Percentiles rank a stretch among this genome's conserved stretches.
These are phyloP conservation scores for Paraconiothyrium brasiliense DNA, from an alignment of 2,329 filamentous ascomycete genomes.

Conservation along the genomic window DNA sequence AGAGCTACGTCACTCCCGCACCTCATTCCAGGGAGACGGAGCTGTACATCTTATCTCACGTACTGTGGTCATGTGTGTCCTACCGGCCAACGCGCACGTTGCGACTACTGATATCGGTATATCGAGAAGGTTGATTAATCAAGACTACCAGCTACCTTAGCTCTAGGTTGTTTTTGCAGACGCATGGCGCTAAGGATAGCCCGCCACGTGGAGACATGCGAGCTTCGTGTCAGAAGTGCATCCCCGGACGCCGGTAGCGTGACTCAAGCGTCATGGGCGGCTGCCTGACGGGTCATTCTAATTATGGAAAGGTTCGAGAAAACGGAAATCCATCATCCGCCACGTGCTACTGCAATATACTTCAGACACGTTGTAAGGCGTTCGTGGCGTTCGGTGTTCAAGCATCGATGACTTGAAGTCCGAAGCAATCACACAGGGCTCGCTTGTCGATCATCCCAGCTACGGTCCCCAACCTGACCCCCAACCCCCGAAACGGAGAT, in stretches of 20 bases:
- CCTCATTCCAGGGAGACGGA: too few species aligned
- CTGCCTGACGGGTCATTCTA: constrained; percentile 1
- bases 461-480: constrained; percentile 5
- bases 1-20: too few species aligned
- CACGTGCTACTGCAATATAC: constrained; percentile 10
- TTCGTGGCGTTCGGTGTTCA: constrained; percentile 9
- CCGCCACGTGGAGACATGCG: constrained; percentile 1
- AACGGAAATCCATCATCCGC: constrained; percentile 6
- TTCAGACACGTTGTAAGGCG: constrained; percentile 1
- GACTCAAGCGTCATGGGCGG: background rate
- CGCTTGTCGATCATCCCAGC: constrained; percentile 8
- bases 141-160: background rate
- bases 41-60: too few species aligned
- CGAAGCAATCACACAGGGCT: constrained; percentile 5
- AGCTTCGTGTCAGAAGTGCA: background rate
- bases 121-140: too few species aligned
- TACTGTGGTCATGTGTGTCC: too few species aligned
- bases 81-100: too few species aligned
- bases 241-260: background rate
- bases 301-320: constrained; percentile 2
- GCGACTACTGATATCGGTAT: background rate
- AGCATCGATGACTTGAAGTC: background rate
- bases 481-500: background rate
- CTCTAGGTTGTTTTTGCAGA: background rate
- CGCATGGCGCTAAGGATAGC: background rate